Base-by-base conservation (phyloP, 148 eudicot species). In the Silene latifolia region DNA sequence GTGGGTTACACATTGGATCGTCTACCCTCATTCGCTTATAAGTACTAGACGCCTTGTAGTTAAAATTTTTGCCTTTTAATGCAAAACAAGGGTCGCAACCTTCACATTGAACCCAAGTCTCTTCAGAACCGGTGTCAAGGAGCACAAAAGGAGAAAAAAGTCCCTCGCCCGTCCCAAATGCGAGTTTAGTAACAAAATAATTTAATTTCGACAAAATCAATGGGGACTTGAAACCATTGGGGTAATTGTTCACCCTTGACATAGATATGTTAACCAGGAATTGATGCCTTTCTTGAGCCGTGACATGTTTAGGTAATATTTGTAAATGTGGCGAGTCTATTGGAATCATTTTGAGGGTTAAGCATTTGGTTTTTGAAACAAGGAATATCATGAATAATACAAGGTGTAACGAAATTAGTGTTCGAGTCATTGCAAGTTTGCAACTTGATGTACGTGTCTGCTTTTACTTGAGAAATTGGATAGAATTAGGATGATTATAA, bases 311-410 rank as follows among this genome's bases (percentile, higher is more conserved):
- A 6, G 77, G 71, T 15, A 75, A 3, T 29, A 74, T 32, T 64
- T 51, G 71, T 21, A 75, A 19, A 32, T 66, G 32, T 4, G 53
- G 72, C 13, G 77, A 65, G 72, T 65, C 72, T 9, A 75, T 75
- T 29, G 77, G 77, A 44, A 75, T 75, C 77, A 75, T 75, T 66
- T 75, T 54, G 9, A 66, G 56, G 19, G 18, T 51, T 7, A 75
- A 53, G 39, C 47, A 62, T 51, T 66, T 32, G 21, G 63, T 75
- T 53, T 75, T 69, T 8, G 71, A 65, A 32, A 53, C 2, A 46
- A 63, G 47, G 54, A 57, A 63, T 19, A 66, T 11, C 11, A 39
- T 39, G 44, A 39, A 39, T 7, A 75, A 25, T 63, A 29, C 19
- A 15, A 63, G 29, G 44, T 4, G n/a, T 13, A 63, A 15, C 7